phyloP scores from a whole-genome alignment of 2,329 filamentous ascomycete species.

The Pestalotiopsis sp. region DNA sequence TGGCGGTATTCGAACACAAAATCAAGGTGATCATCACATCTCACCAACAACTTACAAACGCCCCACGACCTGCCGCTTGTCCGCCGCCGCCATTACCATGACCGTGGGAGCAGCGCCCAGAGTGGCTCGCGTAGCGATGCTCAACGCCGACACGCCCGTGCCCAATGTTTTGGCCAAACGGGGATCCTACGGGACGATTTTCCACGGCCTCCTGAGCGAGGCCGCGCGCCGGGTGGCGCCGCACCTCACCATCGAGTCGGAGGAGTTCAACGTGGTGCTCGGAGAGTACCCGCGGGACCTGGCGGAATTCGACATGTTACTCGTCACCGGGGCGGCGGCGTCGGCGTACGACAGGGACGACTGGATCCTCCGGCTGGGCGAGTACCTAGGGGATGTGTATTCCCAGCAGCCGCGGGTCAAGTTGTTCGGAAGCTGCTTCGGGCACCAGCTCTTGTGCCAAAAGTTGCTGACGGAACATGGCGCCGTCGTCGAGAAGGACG shows the following conservation, averaged over 20 bases:
- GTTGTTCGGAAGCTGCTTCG: conserved; percentile 41
- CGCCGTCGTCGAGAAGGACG: conserved; percentile 18
- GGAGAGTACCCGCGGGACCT: conserved; percentile 31
- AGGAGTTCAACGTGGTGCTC: conserved; percentile 36
- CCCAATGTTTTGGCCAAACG: background rate
- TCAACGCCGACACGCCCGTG: background rate
- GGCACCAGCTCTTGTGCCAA: conserved; percentile 37
- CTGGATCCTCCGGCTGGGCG: conserved; percentile 10
- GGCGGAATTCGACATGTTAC: conserved; percentile 30
- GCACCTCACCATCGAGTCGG: conserved; percentile 23
- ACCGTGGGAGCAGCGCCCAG: background rate
- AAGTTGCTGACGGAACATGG: conserved; percentile 29
- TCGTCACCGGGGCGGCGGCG: conserved; percentile 37
- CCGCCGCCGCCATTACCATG: background rate
- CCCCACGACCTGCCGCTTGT: background rate
- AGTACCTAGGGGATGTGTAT: conserved; percentile 26
- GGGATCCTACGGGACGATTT: background rate
- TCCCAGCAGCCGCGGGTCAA: conserved; percentile 25
- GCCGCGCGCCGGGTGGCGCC: background rate
- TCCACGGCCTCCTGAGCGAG: background rate
- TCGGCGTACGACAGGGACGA: conserved; percentile 16
- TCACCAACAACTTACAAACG: background rate
- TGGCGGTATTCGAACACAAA: background rate
- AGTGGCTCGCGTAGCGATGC: background rate
- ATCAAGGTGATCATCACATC: background rate